phyloP scores from a whole-genome alignment of 768 basidiomycete genomes.

The Dictyophora rubrovolvata region DNA sequence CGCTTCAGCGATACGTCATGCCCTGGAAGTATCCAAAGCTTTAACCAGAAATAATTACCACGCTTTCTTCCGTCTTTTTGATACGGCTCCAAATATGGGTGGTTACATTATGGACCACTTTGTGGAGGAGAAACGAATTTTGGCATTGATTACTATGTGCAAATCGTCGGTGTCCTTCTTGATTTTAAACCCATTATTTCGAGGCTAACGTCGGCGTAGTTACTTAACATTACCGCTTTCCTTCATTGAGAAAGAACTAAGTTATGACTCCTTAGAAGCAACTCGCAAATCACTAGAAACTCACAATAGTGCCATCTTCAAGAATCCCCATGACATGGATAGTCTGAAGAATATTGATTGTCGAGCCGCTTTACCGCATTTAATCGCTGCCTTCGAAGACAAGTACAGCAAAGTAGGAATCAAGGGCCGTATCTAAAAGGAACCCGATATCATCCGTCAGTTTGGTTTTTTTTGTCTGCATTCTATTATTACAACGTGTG shows the following conservation, averaged over 20 bases:
- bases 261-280: constrained; percentile 59
- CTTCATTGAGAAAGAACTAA: constrained; percentile 74
- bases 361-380: constrained; percentile 43
- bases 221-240: constrained; percentile 70
- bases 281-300: constrained; percentile 59
- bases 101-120: constrained; percentile 99
- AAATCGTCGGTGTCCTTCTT: constrained; percentile 63
- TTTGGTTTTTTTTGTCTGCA: constrained; percentile 15
- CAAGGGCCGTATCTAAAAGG: constrained; percentile 80
- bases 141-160: constrained; percentile 79
- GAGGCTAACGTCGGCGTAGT: constrained; percentile 31
- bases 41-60: constrained; percentile 92
- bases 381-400: constrained; percentile 60
- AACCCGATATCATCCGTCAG: constrained; percentile 5
- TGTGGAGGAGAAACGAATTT: constrained; percentile 80
- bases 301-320: constrained; percentile 59
- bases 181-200: constrained; percentile 4
- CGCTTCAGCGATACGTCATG: constrained; percentile 73
- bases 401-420: constrained; percentile 84
- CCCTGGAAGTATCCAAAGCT: constrained; percentile 80
- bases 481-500: not conserved
- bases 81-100: constrained; percentile 88
- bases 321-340: constrained; percentile 53
- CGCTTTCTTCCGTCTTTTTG: constrained; percentile 76
- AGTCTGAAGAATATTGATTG: constrained; percentile 61